phyloP scores from a whole-genome alignment of 768 basidiomycete species.

The Cystobasidium onofrii region DNA sequence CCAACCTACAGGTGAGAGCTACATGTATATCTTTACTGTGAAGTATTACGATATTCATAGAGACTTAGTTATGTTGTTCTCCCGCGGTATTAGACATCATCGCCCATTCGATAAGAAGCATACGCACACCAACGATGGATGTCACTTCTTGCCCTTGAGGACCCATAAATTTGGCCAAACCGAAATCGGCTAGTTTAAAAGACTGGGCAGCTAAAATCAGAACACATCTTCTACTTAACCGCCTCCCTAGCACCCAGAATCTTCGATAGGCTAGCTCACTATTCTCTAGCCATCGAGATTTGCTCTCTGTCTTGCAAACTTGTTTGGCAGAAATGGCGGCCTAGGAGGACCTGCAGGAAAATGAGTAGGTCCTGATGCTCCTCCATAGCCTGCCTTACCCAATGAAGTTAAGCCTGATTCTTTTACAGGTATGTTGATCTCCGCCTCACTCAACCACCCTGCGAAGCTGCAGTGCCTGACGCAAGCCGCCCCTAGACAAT shows the following conservation, averaged over 20 bases:
- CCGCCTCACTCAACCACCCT: background rate
- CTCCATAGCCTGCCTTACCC: background rate
- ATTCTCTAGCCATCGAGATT: background rate
- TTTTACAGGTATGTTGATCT: background rate
- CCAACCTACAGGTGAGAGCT: constrained; percentile 4
- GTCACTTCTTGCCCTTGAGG: too few species aligned
- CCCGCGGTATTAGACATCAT: background rate
- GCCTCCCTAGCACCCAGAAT: too few species aligned
- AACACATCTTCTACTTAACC: too few species aligned
- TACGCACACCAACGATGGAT: background rate
- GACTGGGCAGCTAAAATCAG: too few species aligned
- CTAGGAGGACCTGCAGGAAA: constrained; percentile 14
- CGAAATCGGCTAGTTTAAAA: too few species aligned
- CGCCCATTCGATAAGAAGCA: background rate
- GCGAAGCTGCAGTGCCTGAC: background rate
- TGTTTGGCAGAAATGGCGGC: constrained; percentile 23
- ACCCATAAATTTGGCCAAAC: too few species aligned
- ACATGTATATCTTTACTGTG: background rate
- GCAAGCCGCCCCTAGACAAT: too few species aligned
- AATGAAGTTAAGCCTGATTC: background rate
- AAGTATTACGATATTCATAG: background rate
- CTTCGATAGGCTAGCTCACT: too few species aligned
- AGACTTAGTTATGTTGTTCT: background rate
- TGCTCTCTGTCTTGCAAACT: background rate
- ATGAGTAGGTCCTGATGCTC: constrained; percentile 1